Percentiles rank a stretch among this genome's conserved stretches.
Evolutionary conservation across 305 asterid genomes (phyloP).

Genomic region (Fraxinus greggii): DNA sequence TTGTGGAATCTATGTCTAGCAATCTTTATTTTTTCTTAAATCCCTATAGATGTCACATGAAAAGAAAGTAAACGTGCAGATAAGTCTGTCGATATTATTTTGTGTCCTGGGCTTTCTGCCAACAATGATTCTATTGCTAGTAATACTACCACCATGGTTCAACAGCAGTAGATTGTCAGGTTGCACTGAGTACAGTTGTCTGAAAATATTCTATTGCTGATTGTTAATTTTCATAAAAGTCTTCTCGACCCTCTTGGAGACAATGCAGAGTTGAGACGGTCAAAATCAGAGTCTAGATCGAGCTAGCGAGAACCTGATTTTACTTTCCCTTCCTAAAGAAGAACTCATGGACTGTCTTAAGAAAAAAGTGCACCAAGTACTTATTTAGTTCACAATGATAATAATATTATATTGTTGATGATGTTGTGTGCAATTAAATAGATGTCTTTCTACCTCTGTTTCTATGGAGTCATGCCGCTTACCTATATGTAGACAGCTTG

Average conservation of each 20-base stretch:
- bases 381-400: conserved; percentile 31
- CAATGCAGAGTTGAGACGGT: conserved; percentile 32
- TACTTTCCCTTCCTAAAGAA: conserved; percentile 42
- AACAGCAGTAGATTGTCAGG: conserved; percentile 45
- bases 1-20: conserved; percentile 61
- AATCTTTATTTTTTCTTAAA: conserved; percentile 62
- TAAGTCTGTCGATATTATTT: conserved; percentile 29
- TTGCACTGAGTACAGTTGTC: conserved; percentile 48
- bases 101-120: conserved; percentile 29
- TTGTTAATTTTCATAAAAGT: conserved; percentile 38
- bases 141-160: conserved; percentile 37
- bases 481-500: conserved; percentile 46
- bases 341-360: conserved; percentile 36
- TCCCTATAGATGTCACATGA: conserved; percentile 41
- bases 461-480: conserved; percentile 57
- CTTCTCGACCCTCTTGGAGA: conserved; percentile 43
- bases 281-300: conserved; percentile 25
- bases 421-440: conserved; percentile 54
- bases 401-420: conserved; percentile 32
- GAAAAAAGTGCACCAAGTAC: conserved; percentile 28
- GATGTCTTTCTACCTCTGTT: conserved; percentile 64
- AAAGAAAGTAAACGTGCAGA: conserved; percentile 41
- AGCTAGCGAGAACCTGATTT: conserved; percentile 37
- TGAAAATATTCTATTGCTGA: conserved; percentile 35
- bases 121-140: conserved; percentile 40